These are phyloP conservation scores for Phytopythium delawarense DNA, from an alignment of 352 stramenopile species.

Conservation along the genomic window DNA sequence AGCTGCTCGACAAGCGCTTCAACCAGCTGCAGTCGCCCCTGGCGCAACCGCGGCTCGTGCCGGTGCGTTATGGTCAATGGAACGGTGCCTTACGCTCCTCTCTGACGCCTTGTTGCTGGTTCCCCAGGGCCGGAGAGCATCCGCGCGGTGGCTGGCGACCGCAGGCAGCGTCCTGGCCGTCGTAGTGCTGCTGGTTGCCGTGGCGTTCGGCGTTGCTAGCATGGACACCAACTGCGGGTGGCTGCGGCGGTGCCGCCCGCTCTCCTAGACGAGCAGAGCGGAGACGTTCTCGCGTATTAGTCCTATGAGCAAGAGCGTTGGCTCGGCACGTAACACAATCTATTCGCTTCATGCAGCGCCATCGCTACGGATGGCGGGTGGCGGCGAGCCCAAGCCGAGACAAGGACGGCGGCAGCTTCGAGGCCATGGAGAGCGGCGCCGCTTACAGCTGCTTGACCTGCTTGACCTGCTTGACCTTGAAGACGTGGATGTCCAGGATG, in stretches of 20 bases:
- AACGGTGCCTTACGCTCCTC: not conserved
- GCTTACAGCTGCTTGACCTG: not conserved
- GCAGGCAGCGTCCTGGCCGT: conserved; percentile 11
- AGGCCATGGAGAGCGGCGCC: too few species aligned
- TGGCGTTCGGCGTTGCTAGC: conserved; percentile 21
- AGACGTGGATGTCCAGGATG: conserved; percentile 77
- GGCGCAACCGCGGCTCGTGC: conserved; percentile 26
- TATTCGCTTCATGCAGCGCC: not conserved
- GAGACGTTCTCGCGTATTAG: not conserved
- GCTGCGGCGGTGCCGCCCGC: conserved; percentile 36
- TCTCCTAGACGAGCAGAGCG: conserved; percentile 30
- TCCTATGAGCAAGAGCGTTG: not conserved
- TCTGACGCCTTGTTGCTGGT: conserved; percentile 2
- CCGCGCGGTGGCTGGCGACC: conserved; percentile 19
- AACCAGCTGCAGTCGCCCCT: conserved; percentile 51
- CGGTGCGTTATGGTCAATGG: conserved; percentile 21
- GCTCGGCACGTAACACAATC: not conserved
- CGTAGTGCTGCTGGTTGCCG: conserved; percentile 25
- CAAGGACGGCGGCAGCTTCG: too few species aligned
- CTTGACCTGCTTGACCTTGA: conserved; percentile 77
- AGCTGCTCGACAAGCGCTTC: conserved; percentile 56
- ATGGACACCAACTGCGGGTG: conserved; percentile 34
- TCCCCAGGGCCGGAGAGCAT: conserved; percentile 24
- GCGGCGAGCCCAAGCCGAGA: not conserved
- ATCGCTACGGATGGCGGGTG: not conserved